Evolutionary conservation across 495 filamentous ascomycete species (phyloP).

Genomic region (Hypoxylon rickii): DNA sequence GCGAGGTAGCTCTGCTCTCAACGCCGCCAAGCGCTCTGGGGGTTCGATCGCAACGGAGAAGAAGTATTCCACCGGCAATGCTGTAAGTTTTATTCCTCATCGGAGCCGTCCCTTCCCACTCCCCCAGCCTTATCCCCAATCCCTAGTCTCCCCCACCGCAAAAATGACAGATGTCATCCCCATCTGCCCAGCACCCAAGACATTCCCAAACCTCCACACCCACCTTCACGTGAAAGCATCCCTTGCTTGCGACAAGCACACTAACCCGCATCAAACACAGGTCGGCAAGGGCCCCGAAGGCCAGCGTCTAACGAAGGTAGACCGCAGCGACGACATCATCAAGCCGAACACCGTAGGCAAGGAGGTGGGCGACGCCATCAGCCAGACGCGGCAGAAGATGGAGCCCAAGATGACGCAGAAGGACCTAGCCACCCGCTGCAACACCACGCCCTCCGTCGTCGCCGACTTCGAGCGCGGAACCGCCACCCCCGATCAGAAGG

Average conservation of each 20-base stretch:
- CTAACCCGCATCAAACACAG: constrained; percentile 24
- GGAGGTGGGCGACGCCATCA: constrained; percentile 82
- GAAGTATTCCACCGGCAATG: constrained; percentile 78
- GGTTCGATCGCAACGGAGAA: constrained; percentile 85
- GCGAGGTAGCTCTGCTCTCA: constrained; percentile 82
- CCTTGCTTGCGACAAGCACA: not conserved
- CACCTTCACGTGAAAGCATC: not conserved
- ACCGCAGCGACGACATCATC: constrained; percentile 96
- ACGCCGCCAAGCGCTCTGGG: constrained; percentile 85
- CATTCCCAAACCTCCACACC: too few relatives aligned
- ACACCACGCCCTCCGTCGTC: constrained; percentile 77
- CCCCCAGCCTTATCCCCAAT: not conserved
- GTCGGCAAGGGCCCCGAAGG: constrained; percentile 64
- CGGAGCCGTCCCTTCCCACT: not conserved
- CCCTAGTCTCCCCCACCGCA: not conserved
- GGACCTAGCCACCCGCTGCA: constrained; percentile 92
- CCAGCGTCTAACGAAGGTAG: constrained; percentile 96
- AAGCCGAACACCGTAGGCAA: constrained; percentile 88
- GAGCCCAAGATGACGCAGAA: constrained; percentile 94
- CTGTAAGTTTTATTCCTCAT: constrained; percentile 60
- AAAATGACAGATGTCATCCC: not conserved
- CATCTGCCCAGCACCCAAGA: too few relatives aligned
- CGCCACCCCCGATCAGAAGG: constrained; percentile 83
- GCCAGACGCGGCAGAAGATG: constrained; percentile 67
- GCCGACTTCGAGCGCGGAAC: constrained; percentile 85